phyloP scores from a whole-genome alignment of 2,329 filamentous ascomycete genomes.

The Fusarium subtropicale region DNA sequence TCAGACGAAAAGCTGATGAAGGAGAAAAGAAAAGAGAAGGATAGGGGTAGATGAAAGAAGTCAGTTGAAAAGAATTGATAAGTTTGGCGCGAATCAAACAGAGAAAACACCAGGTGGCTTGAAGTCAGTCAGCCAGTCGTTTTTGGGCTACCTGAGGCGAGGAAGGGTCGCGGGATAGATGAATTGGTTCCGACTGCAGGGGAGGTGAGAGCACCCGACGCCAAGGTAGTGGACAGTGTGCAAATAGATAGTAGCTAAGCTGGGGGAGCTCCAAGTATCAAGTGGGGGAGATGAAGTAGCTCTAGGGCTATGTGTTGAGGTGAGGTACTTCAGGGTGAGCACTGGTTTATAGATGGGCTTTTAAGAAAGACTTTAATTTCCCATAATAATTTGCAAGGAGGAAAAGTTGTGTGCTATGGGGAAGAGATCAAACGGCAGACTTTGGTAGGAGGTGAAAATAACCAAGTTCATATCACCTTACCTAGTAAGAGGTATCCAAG shows the following conservation, averaged over 20 bases:
- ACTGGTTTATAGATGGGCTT: constrained; percentile 15
- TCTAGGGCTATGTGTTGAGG: constrained; percentile 16
- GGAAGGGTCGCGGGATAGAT: constrained; percentile 45
- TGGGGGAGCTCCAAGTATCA: constrained; percentile 16
- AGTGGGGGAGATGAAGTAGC: constrained; percentile 31
- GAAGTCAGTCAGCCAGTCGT: constrained; percentile 45
- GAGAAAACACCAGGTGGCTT: constrained; percentile 52
- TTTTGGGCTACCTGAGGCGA: constrained; percentile 47
- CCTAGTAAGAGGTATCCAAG: neutral
- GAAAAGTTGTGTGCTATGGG: neutral
- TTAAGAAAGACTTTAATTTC: constrained; percentile 14
- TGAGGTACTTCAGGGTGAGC: constrained; percentile 28
- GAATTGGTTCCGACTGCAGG: constrained; percentile 44
- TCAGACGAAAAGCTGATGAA: constrained; percentile 17
- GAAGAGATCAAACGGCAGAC: neutral
- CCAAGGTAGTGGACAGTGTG: constrained; percentile 27
- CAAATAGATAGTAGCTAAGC: neutral
- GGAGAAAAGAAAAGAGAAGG: constrained; percentile 32
- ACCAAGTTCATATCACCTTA: neutral
- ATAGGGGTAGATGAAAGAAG: constrained; percentile 31
- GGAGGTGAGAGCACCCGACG: constrained; percentile 40
- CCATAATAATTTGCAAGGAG: neutral
- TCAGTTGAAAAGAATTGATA: constrained; percentile 34
- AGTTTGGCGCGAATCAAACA: constrained; percentile 45
- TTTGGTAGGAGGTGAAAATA: neutral